A percentile compares a stretch with the other conserved stretches of the same genome.
phyloP scores from a whole-genome alignment of 257 asterid species.

The Scutellaria baicalensis region DNA sequence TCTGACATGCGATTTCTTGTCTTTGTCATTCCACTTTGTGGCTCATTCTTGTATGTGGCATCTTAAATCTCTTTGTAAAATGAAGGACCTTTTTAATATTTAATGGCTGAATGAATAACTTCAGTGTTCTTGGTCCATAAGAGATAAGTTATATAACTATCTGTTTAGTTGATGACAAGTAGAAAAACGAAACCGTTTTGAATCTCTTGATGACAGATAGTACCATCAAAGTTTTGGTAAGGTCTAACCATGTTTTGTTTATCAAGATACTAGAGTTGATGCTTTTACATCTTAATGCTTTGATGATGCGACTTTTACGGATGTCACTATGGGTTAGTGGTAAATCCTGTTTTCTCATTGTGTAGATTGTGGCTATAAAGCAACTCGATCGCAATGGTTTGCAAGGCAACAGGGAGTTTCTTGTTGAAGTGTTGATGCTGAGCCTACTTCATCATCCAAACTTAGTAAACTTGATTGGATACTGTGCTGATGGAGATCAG shows the following conservation, averaged over 20 bases:
- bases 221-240: not conserved
- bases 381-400: conserved; percentile 73
- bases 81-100: not conserved
- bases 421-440: conserved; percentile 77
- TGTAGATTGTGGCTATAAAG: conserved; percentile 73
- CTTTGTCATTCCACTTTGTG: too few species aligned
- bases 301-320: not conserved
- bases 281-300: not conserved
- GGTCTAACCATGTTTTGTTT: not conserved
- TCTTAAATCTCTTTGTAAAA: not conserved
- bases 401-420: conserved; percentile 85
- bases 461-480: conserved; percentile 74
- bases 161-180: not conserved
- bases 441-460: conserved; percentile 77
- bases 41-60: not conserved
- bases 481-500: conserved; percentile 90
- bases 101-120: not conserved
- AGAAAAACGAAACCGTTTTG: not conserved
- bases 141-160: not conserved
- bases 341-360: not conserved
- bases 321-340: not conserved
- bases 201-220: not conserved
- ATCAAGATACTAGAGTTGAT: not conserved
- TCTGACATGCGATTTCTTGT: not conserved
- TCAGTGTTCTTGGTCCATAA: not conserved